Conservation (phyloP, 2,329 filamentous ascomycete genomes). For the Fusarium pseudograminearum region DNA sequence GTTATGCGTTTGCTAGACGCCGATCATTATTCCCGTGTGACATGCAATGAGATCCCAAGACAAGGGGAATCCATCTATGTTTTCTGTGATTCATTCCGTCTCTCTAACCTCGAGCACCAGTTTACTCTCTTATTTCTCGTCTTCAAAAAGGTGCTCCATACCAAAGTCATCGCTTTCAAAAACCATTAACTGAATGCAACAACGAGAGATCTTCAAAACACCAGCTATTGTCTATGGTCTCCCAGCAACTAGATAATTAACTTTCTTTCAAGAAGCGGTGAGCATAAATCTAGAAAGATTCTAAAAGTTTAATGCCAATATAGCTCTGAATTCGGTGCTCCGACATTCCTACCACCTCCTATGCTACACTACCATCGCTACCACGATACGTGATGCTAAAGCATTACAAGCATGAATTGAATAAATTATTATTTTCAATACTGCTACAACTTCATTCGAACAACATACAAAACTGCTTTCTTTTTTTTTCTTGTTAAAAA, state of each 20-base stretch:
- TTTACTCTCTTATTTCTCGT: neutral
- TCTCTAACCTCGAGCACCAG: neutral
- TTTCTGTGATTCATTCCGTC: neutral
- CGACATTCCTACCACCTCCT: constrained; percentile 25
- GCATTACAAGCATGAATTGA: neutral
- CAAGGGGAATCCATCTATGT: neutral
- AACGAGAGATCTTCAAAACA: constrained; percentile 29
- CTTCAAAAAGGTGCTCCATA: neutral
- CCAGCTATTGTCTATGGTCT: constrained; percentile 19
- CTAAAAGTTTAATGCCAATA: constrained; percentile 30
- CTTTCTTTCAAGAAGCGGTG: constrained; percentile 31
- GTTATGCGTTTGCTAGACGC: constrained; percentile 29
- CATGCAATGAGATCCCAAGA: neutral
- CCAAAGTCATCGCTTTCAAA: constrained; percentile 5
- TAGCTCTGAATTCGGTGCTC: constrained; percentile 22
- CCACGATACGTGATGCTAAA: neutral
- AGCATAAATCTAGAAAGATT: constrained; percentile 30
- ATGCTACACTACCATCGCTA: neutral
- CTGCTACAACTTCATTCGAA: neutral
- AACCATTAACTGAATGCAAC: constrained; percentile 6
- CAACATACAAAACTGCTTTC: neutral
- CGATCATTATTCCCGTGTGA: neutral
- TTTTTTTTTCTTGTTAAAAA: neutral
- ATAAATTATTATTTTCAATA: neutral
- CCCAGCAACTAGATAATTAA: constrained; percentile 39